Evolutionary conservation across 441 rosid genomes (phyloP).

Genomic region (Pelargonium fulgidum): DNA sequence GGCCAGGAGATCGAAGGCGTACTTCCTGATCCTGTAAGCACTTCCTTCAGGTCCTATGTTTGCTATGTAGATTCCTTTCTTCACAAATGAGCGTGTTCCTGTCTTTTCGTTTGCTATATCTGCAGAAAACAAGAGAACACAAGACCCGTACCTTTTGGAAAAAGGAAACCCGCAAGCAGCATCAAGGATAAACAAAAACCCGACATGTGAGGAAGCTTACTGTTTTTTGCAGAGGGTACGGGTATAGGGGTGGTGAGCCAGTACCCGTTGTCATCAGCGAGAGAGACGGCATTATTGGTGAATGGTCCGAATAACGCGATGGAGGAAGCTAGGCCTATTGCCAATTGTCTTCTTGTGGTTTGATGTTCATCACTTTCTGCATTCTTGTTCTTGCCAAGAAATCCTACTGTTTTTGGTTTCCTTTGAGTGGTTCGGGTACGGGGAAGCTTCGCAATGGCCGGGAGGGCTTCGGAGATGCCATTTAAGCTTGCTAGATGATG

Average conservation of each 20-base stretch:
- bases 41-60: conserved; percentile 56
- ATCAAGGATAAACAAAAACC: too few relatives aligned
- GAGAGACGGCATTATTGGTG: conserved; percentile 27
- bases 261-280: conserved; percentile 62
- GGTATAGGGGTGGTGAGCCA: conserved; percentile 67
- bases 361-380: conserved; percentile 17
- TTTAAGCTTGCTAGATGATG: conserved; percentile 37
- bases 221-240: conserved; percentile 51
- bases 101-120: conserved; percentile 70
- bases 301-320: conserved; percentile 29
- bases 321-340: conserved; percentile 49
- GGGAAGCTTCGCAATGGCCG: conserved; percentile 30
- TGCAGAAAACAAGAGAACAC: conserved; percentile 18
- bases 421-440: conserved; percentile 23
- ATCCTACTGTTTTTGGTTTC: conserved; percentile 24
- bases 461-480: conserved; percentile 29
- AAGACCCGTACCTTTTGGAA: background rate
- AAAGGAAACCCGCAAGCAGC: background rate
- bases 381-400: conserved; percentile 21
- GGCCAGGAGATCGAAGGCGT: conserved; percentile 75
- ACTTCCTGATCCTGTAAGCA: conserved; percentile 57
- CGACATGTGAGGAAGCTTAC: conserved; percentile 36
- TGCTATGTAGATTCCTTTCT: conserved; percentile 58
- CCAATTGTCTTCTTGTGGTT: conserved; percentile 41
- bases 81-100: conserved; percentile 65